Evolutionary conservation across 2,329 filamentous ascomycete genomes (phyloP).

Genomic region (Knufia fluminis): DNA sequence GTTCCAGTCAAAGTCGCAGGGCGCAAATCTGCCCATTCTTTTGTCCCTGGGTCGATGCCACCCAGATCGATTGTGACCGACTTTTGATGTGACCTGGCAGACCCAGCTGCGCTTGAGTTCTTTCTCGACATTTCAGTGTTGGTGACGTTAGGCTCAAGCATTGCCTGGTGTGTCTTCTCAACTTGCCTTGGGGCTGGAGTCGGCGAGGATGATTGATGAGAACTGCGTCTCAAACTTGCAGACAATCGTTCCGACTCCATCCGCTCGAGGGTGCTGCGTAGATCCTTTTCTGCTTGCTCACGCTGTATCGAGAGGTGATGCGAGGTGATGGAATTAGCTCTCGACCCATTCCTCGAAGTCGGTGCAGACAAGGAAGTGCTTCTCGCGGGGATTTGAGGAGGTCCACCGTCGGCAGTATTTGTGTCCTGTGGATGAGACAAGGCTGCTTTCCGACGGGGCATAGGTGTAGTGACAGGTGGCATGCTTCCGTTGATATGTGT

Average conservation of each 20-base stretch:
- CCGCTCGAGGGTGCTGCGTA: constrained; percentile 21
- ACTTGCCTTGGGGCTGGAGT: constrained; percentile 16
- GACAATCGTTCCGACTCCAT: constrained; percentile 22
- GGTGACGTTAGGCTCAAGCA: not conserved
- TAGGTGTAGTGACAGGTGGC: constrained; percentile 27
- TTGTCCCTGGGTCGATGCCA: constrained; percentile 23
- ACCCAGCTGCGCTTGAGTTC: constrained; percentile 2
- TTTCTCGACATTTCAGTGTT: not conserved
- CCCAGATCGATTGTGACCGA: not conserved
- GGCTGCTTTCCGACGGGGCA: constrained; percentile 29
- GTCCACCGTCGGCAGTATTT: constrained; percentile 25
- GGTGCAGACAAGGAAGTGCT: constrained; percentile 39
- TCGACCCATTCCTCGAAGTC: constrained; percentile 37
- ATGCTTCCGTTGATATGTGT: constrained; percentile 28
- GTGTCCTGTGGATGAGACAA: constrained; percentile 33
- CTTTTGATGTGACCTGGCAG: constrained; percentile 30
- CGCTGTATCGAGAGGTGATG: constrained; percentile 29
- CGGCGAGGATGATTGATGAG: constrained; percentile 19
- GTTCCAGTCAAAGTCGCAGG: constrained; percentile 43
- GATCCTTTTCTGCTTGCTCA: constrained; percentile 20
- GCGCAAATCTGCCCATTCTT: constrained; percentile 34
- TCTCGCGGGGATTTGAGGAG: constrained; percentile 31
- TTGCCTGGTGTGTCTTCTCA: not conserved
- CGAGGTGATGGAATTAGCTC: constrained; percentile 37
- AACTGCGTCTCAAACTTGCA: constrained; percentile 4